phyloP scores from a whole-genome alignment of 2,329 filamentous ascomycete genomes.

The Sporothrix pallida region DNA sequence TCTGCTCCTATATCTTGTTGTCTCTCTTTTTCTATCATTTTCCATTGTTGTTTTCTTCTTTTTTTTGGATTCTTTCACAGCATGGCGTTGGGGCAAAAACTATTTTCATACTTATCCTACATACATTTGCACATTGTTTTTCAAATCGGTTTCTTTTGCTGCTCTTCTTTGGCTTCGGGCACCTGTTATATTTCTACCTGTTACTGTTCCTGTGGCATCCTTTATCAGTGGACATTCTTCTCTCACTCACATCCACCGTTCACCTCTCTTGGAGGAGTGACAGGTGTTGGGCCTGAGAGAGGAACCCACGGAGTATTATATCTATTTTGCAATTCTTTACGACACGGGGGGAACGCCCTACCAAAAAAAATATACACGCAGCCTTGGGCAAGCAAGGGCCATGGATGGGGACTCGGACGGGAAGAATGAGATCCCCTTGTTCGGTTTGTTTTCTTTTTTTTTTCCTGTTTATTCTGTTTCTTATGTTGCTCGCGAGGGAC shows the following conservation, averaged over 20 bases:
- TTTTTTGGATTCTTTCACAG: constrained; percentile 42
- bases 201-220: background rate
- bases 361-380: background rate
- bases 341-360: background rate
- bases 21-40: background rate
- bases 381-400: background rate
- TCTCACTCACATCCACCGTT: background rate
- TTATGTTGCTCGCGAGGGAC: too few relatives aligned
- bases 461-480: too few relatives aligned
- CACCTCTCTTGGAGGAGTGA: background rate
- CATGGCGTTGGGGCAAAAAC: constrained; percentile 48
- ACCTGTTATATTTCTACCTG: background rate
- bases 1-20: constrained; percentile 41
- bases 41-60: background rate
- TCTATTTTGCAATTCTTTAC: constrained; percentile 1
- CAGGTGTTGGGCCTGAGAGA: background rate
- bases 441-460: background rate
- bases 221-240: background rate
- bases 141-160: constrained; percentile 3
- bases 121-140: constrained; percentile 23
- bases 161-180: constrained; percentile 2
- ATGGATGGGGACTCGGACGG: background rate
- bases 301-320: constrained; percentile 12
- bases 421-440: background rate
- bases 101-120: constrained; percentile 13